Conservation (phyloP, 2,329 filamentous ascomycete species). For the Colletotrichum orchidophilum region DNA sequence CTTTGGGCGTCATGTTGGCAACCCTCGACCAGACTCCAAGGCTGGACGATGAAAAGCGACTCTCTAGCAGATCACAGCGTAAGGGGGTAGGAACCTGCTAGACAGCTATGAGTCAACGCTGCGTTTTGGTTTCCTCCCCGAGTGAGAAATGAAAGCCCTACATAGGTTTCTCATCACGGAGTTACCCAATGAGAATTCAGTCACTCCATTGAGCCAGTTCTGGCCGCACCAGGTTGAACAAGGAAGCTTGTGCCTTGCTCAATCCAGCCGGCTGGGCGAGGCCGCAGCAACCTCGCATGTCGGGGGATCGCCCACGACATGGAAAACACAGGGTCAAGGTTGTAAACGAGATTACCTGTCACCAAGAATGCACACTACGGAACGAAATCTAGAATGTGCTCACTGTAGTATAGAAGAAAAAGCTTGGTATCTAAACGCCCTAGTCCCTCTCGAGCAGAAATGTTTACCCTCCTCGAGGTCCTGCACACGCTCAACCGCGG, state of each 20-base stretch:
- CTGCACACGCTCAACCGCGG: slow-evolving; percentile 45
- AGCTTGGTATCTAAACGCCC: slow-evolving; percentile 21
- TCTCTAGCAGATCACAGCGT: too few species aligned
- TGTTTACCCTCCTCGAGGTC: background rate
- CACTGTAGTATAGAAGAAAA: slow-evolving; percentile 10
- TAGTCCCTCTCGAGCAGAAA: background rate
- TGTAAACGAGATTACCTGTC: background rate
- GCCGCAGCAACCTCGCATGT: background rate
- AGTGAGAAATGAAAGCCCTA: background rate
- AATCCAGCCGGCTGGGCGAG: background rate
- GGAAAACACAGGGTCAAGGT: too few species aligned
- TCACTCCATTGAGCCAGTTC: too few species aligned
- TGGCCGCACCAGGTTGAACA: too few species aligned
- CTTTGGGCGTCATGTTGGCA: too few species aligned
- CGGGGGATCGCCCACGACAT: background rate
- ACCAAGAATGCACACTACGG: background rate
- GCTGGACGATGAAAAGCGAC: too few species aligned
- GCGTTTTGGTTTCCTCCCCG: background rate
- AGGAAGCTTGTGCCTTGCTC: background rate
- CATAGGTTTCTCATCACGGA: too few species aligned
- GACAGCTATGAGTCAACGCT: too few species aligned
- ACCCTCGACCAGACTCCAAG: too few species aligned
- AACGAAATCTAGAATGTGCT: background rate
- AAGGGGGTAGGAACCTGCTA: accelerated
- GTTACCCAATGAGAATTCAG: too few species aligned